Evolutionary conservation across 2,329 filamentous ascomycete species (phyloP).

Genomic region (Verticillium tricorpus): DNA sequence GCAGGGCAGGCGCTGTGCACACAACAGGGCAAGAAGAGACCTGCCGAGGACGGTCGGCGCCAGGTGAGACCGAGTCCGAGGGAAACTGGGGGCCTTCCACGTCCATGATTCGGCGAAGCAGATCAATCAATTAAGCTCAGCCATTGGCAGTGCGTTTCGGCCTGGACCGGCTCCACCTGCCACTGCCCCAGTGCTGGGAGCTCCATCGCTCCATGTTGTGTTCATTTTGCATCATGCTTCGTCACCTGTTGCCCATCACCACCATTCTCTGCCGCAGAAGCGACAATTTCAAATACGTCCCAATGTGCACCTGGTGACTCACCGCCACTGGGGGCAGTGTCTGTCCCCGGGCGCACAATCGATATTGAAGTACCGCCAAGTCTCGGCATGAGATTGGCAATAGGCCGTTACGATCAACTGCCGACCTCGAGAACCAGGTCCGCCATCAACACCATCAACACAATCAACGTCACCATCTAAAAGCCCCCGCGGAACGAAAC

Average conservation of each 20-base stretch:
- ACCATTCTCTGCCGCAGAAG: background rate
- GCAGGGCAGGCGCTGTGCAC: background rate
- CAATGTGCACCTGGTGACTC: too few species aligned
- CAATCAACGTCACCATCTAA: too few species aligned
- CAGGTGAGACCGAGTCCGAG: background rate
- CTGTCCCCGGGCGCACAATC: too few species aligned
- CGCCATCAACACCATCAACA: too few species aligned
- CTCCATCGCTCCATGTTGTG: background rate
- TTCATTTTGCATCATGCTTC: background rate
- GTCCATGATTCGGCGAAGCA: too few species aligned
- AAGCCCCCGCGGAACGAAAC: too few species aligned
- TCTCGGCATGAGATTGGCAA: too few species aligned
- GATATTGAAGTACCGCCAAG: too few species aligned
- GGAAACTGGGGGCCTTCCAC: background rate
- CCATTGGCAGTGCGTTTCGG: background rate
- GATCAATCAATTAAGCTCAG: background rate
- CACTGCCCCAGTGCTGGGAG: background rate
- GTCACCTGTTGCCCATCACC: background rate
- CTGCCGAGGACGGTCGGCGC: background rate
- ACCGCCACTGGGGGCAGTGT: too few species aligned
- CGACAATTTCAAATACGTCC: background rate
- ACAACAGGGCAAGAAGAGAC: background rate
- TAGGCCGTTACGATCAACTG: too few species aligned
- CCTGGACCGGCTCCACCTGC: background rate
- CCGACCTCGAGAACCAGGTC: too few species aligned